phyloP scores from a whole-genome alignment of 371 early-diverging fungal genomes.

The Mortierella sp. region DNA sequence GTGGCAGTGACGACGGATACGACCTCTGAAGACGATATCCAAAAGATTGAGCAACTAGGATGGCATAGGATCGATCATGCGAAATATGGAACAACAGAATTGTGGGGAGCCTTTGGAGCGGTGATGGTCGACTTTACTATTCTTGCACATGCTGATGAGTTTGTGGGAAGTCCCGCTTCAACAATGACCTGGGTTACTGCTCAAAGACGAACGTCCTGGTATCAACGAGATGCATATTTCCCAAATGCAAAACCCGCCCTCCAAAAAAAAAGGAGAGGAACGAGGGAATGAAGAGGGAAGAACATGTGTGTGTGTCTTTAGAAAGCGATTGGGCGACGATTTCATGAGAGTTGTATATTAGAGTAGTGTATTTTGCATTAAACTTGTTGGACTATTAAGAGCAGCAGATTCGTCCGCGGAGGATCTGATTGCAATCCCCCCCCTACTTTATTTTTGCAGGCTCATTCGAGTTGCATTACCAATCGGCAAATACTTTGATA shows the following conservation, averaged over 20 bases:
- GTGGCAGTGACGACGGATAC: constrained; percentile 44
- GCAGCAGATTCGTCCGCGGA: too few species aligned
- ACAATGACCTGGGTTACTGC: constrained; percentile 32
- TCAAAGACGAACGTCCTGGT: constrained; percentile 24
- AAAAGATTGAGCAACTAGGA: constrained; percentile 16
- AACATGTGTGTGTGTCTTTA: too few species aligned
- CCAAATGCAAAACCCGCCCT: not conserved
- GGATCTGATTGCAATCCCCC: too few species aligned
- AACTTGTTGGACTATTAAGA: too few species aligned
- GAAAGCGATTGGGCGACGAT: too few species aligned
- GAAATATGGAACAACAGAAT: constrained; percentile 7
- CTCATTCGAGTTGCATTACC: too few species aligned
- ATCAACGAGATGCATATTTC: constrained; percentile 4
- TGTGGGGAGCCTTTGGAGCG: constrained; percentile 31
- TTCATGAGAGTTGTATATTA: too few species aligned
- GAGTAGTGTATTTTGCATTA: too few species aligned
- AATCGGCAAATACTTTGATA: too few species aligned
- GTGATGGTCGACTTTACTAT: constrained; percentile 43
- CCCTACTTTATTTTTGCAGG: too few species aligned
- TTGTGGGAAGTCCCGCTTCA: constrained; percentile 20
- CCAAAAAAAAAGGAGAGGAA: too few species aligned
- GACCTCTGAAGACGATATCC: constrained; percentile 15
- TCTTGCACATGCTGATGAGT: constrained; percentile 33
- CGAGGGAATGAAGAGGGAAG: too few species aligned
- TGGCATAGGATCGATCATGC: constrained; percentile 41